These are phyloP conservation scores for Pseudozyma pruni DNA, from an alignment of 1,284 basidiomycete species.

Conservation along the genomic window DNA sequence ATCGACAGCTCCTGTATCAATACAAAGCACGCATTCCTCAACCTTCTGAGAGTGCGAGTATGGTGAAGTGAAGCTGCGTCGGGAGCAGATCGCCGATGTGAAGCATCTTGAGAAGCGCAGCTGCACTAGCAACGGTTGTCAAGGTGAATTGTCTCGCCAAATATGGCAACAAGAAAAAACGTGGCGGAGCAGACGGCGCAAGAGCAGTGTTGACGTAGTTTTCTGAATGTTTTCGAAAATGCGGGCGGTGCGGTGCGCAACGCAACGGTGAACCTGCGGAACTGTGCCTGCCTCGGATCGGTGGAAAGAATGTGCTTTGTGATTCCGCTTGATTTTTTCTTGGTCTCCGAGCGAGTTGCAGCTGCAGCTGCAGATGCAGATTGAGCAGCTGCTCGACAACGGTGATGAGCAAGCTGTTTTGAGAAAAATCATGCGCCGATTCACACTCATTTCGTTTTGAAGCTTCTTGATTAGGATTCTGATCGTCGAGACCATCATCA, in stretches of 20 bases:
- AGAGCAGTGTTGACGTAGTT: slow-evolving; percentile 4
- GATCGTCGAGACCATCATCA: not conserved
- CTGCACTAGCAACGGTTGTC: no score
- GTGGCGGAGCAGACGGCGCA: not conserved
- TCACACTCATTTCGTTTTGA: not conserved
- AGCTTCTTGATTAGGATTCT: not conserved
- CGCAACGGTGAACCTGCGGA: not conserved
- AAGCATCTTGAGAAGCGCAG: no score
- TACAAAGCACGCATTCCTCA: no score
- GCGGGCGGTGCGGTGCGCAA: not conserved
- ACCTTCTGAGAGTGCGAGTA: no score
- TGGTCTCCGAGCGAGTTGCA: no score
- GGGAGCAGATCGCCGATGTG: no score
- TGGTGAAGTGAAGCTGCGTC: no score
- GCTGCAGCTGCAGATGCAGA: no score
- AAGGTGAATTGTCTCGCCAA: not conserved
- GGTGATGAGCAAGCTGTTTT: not conserved
- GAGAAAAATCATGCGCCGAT: not conserved
- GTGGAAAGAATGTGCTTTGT: no score
- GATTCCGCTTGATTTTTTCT: no score
- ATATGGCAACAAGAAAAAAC: slow-evolving; percentile 2
- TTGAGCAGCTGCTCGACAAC: no score
- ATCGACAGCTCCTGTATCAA: no score
- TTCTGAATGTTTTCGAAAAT: not conserved
- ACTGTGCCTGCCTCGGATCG: slow-evolving; percentile 2